Conservation (phyloP, 2,329 filamentous ascomycete species). For the Pezicula carpinea region DNA sequence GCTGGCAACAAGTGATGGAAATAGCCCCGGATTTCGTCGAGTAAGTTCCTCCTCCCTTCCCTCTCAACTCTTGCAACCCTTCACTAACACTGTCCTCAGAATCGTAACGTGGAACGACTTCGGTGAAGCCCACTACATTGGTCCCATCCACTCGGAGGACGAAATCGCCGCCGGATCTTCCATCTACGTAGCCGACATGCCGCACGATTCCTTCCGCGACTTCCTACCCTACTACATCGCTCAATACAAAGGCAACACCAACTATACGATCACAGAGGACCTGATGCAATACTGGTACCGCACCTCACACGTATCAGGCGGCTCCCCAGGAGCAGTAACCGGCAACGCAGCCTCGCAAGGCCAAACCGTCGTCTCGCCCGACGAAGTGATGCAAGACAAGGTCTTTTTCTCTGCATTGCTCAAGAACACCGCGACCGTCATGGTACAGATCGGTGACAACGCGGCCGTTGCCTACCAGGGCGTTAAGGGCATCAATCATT, state of each 20-base stretch:
- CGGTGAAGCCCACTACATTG: constrained; percentile 48
- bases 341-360: constrained; percentile 23
- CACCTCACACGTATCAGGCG: constrained; percentile 28
- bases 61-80: constrained; percentile 19
- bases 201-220: constrained; percentile 45
- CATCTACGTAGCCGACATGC: constrained; percentile 42
- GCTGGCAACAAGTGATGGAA: constrained; percentile 48
- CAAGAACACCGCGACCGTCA: constrained; percentile 21
- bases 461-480: constrained; percentile 13
- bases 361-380: constrained; percentile 16
- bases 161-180: constrained; percentile 36
- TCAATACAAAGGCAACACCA: constrained; percentile 39
- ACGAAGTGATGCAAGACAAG: constrained; percentile 28
- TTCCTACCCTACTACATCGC: constrained; percentile 46
- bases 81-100: constrained; percentile 9
- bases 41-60: constrained; percentile 25
- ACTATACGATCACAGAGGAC: constrained; percentile 25
- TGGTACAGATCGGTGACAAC: constrained; percentile 27
- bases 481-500: constrained; percentile 6
- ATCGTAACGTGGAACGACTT: constrained; percentile 49
- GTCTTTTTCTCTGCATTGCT: constrained; percentile 28
- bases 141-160: constrained; percentile 35
- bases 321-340: constrained; percentile 29
- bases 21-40: constrained; percentile 41
- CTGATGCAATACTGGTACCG: constrained; percentile 40